These are phyloP conservation scores for Testicularia cyperi DNA, from an alignment of 1,284 basidiomycete species.

Conservation along the genomic window DNA sequence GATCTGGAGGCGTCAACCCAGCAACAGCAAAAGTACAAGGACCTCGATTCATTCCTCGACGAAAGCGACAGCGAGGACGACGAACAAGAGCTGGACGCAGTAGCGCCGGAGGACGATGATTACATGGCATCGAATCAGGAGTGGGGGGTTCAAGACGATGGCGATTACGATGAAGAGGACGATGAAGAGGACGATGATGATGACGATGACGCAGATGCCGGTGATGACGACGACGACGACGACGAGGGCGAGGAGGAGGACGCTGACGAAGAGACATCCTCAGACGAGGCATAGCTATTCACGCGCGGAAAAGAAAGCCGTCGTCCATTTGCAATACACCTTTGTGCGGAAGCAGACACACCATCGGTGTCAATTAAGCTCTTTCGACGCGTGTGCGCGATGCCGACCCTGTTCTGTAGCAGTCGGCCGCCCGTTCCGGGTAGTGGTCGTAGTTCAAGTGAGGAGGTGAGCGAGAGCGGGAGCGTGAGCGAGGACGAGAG, in stretches of 20 bases:
- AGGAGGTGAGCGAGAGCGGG: too few relatives aligned
- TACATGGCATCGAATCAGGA: too few relatives aligned
- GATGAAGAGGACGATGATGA: slow-evolving; percentile 12
- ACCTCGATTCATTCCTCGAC: slow-evolving; percentile 54
- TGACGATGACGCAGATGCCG: slow-evolving; percentile 10
- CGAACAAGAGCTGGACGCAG: slow-evolving; percentile 5
- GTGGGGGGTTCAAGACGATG: slow-evolving; percentile 9
- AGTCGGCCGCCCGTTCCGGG: too few relatives aligned
- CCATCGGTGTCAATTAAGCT: too few relatives aligned
- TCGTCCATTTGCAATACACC: too few relatives aligned
- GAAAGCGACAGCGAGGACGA: slow-evolving; percentile 45
- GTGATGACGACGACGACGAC: slow-evolving; percentile 11
- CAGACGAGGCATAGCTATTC: too few relatives aligned
- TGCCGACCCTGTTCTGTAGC: too few relatives aligned
- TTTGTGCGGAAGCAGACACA: too few relatives aligned
- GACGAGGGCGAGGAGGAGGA: slow-evolving; percentile 14
- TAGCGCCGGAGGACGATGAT: slow-evolving; percentile 49
- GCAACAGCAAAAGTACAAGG: slow-evolving; percentile 39
- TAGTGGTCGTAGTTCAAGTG: too few relatives aligned
- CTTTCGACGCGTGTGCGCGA: too few relatives aligned
- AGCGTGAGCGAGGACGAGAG: too few relatives aligned
- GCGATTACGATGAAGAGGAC: slow-evolving; percentile 9
- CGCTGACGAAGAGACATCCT: slow-evolving; percentile 4
- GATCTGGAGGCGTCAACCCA: slow-evolving; percentile 10
- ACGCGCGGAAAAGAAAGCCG: too few relatives aligned